Percentiles rank a stretch among this genome's conserved stretches.
Conservation (phyloP, 441 rosid genomes). For the Pelargonium myrrhifolium region DNA sequence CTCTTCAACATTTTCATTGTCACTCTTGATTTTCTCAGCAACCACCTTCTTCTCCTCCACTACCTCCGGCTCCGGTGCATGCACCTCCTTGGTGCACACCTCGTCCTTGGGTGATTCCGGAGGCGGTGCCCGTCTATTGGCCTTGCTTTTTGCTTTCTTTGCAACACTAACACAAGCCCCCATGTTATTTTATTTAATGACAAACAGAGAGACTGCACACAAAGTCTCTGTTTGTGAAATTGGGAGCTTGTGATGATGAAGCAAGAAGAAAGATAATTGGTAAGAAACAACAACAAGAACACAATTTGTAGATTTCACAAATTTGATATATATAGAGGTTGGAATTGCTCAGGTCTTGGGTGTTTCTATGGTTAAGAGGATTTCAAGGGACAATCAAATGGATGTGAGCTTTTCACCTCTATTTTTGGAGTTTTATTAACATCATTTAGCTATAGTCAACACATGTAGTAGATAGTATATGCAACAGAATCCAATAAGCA, state of each 20-base stretch:
- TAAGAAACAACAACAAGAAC: constrained; percentile 3
- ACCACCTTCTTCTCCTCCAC: constrained; percentile 5
- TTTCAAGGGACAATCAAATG: neutral
- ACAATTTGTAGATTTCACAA: neutral
- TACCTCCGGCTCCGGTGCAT: neutral
- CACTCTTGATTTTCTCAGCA: neutral
- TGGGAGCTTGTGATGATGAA: constrained; percentile 1
- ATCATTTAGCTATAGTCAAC: no score
- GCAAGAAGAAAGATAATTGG: neutral
- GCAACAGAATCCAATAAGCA: no score
- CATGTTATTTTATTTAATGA: neutral
- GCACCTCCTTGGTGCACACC: neutral
- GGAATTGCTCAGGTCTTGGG: neutral
- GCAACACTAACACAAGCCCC: constrained; percentile 6
- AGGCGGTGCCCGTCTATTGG: neutral
- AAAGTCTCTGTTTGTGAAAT: neutral
- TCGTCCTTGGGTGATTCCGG: neutral
- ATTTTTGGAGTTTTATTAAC: neutral
- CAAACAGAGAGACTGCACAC: no score
- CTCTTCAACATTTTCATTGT: neutral
- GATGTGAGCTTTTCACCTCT: neutral
- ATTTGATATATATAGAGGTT: neutral
- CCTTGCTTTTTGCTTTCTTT: neutral
- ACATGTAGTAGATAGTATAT: no score
- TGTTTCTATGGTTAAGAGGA: neutral